These are phyloP conservation scores for Xanthoconium stramineum DNA, from an alignment of 768 basidiomycete genomes.

Conservation along the genomic window DNA sequence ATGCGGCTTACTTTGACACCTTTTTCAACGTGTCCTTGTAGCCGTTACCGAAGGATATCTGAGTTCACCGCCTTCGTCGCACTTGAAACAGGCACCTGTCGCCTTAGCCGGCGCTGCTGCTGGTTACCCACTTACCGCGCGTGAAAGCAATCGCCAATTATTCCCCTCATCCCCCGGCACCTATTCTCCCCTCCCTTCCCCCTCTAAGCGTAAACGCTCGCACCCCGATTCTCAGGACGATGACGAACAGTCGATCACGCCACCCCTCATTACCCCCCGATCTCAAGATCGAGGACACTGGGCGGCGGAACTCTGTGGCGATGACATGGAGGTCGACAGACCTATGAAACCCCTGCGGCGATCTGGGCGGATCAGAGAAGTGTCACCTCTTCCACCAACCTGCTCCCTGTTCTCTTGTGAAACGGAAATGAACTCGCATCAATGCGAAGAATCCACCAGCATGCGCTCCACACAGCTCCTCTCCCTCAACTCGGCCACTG, in stretches of 20 bases:
- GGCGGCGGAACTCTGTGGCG: constrained; percentile 23
- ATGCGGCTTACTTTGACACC: constrained; percentile 29
- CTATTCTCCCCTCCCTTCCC: constrained; percentile 30
- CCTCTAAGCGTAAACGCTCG: constrained; percentile 36
- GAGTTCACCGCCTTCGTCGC: constrained; percentile 37
- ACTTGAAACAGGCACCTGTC: constrained; percentile 29
- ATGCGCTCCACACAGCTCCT: constrained; percentile 18
- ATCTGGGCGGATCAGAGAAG: constrained; percentile 29
- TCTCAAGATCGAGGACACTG: constrained; percentile 23
- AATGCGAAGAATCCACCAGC: constrained; percentile 19
- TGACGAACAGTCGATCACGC: constrained; percentile 17
- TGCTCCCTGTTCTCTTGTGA: constrained; percentile 24
- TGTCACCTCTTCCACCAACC: constrained; percentile 24
- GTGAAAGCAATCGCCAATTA: constrained; percentile 53
- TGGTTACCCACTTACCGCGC: constrained; percentile 51
- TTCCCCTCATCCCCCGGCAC: constrained; percentile 37
- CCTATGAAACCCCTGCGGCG: constrained; percentile 37
- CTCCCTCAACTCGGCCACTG: constrained; percentile 17
- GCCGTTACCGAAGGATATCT: constrained; percentile 64
- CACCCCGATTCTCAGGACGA: constrained; percentile 22
- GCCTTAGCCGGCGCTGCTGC: constrained; percentile 14
- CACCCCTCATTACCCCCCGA: constrained; percentile 15
- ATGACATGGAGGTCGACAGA: constrained; percentile 31
- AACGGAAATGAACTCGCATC: constrained; percentile 35
- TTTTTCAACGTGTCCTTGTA: constrained; percentile 30